Evolutionary conservation across 2,329 filamentous ascomycete genomes (phyloP).

Genomic region (Penicillium sp.): DNA sequence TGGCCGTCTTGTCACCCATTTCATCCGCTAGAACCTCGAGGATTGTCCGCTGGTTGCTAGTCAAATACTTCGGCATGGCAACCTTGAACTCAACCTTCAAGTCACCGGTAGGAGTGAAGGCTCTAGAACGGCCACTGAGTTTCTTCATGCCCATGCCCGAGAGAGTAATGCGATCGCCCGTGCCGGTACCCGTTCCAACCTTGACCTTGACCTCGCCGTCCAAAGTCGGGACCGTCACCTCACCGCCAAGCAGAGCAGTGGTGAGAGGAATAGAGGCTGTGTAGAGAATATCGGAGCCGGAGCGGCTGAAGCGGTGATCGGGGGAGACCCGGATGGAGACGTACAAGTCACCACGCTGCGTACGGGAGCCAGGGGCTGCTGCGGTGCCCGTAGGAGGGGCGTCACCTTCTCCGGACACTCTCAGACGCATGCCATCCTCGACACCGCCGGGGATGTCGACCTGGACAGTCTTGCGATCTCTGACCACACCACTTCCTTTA

Average conservation of each 20-base stretch:
- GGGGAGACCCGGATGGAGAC: slow-evolving; percentile 82
- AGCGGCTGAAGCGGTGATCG: slow-evolving; percentile 79
- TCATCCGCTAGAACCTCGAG: slow-evolving; percentile 95
- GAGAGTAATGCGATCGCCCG: slow-evolving; percentile 83
- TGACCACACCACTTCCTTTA: slow-evolving; percentile 70
- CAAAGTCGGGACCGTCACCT: slow-evolving; percentile 79
- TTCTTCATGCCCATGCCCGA: slow-evolving; percentile 90
- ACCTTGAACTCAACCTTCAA: slow-evolving; percentile 91
- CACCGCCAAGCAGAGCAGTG: slow-evolving; percentile 83
- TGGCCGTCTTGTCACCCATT: slow-evolving; percentile 84
- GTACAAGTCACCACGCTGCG: slow-evolving; percentile 77
- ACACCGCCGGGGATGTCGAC: slow-evolving; percentile 92
- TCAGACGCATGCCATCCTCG: slow-evolving; percentile 88
- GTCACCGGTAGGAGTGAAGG: slow-evolving; percentile 58
- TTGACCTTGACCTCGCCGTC: slow-evolving; percentile 85
- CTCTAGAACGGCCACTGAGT: slow-evolving; percentile 55
- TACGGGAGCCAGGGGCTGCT: slow-evolving; percentile 53
- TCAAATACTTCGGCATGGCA: slow-evolving; percentile 87
- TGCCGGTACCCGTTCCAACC: slow-evolving; percentile 81
- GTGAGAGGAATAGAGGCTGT: slow-evolving; percentile 86
- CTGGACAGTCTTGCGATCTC: slow-evolving; percentile 72
- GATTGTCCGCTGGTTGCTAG: slow-evolving; percentile 80
- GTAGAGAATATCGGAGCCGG: slow-evolving; percentile 83
- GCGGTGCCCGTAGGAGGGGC: slow-evolving; percentile 66
- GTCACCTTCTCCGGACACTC: slow-evolving; percentile 78